A percentile compares a stretch with the other conserved stretches of the same genome.
phyloP scores from a whole-genome alignment of 495 filamentous ascomycete genomes.

The Talaromyces wortmannii region DNA sequence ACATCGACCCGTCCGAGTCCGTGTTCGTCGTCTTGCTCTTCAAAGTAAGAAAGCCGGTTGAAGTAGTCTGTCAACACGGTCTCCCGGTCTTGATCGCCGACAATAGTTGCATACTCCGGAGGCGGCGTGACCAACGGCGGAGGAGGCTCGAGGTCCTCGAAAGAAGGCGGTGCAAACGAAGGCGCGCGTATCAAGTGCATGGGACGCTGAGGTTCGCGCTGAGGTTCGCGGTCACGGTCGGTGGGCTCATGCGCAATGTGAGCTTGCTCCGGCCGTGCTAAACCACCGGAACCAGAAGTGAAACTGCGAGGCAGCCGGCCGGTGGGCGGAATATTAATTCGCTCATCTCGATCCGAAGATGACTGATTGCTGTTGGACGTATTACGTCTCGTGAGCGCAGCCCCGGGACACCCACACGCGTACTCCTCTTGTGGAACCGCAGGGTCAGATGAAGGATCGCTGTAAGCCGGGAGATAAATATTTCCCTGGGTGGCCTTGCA shows the following conservation, averaged over 20 bases:
- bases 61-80: conserved; percentile 86
- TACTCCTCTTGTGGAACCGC: conserved; percentile 41
- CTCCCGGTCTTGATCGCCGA: conserved; percentile 72
- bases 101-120: conserved; percentile 77
- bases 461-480: conserved; percentile 81
- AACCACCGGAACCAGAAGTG: conserved; percentile 35
- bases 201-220: conserved; percentile 38
- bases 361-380: conserved; percentile 34
- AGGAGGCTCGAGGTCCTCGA: conserved; percentile 82
- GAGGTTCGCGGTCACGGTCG: conserved; percentile 9
- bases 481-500: conserved; percentile 92
- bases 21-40: conserved; percentile 47
- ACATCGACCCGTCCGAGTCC: conserved; percentile 50
- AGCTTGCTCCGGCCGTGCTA: conserved; percentile 40
- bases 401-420: conserved; percentile 75
- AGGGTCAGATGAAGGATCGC: conserved; percentile 47
- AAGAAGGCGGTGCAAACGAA: conserved; percentile 84
- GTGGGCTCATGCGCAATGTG: conserved; percentile 1
- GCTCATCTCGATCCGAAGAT: conserved; percentile 21
- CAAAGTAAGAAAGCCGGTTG: conserved; percentile 56
- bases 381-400: conserved; percentile 32
- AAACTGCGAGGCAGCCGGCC: conserved; percentile 33
- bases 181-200: conserved; percentile 88
- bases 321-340: conserved; percentile 7
- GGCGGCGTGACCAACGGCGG: conserved; percentile 80